A percentile compares a stretch with the other conserved stretches of the same genome.
These are phyloP conservation scores for Colletotrichum chrysophilum DNA, from an alignment of 2,329 filamentous ascomycete species.

Conservation along the genomic window DNA sequence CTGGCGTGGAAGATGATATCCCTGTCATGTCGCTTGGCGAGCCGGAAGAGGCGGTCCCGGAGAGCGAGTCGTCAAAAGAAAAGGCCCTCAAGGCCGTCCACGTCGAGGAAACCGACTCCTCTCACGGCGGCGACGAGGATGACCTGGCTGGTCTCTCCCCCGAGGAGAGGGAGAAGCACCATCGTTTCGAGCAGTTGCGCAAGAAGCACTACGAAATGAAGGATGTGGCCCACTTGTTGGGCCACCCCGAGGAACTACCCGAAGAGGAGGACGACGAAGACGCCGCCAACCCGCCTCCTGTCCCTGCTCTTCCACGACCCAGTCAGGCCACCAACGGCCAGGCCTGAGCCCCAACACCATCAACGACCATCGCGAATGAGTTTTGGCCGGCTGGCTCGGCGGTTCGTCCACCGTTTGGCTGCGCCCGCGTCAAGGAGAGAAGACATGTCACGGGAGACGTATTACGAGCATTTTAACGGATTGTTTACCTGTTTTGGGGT, in stretches of 20 bases:
- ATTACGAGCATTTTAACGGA: conserved; percentile 14
- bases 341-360: conserved; percentile 1
- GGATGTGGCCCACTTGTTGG: conserved; percentile 86
- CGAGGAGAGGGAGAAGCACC: conserved; percentile 90
- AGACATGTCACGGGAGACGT: neutral
- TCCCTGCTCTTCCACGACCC: conserved; percentile 47
- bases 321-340: conserved; percentile 19
- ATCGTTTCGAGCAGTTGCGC: conserved; percentile 85
- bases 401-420: neutral
- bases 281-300: conserved; percentile 36
- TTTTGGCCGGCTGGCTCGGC: neutral
- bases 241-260: conserved; percentile 72
- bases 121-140: conserved; percentile 63
- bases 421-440: neutral
- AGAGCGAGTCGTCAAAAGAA: conserved; percentile 41
- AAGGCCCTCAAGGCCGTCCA: conserved; percentile 60
- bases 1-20: conserved; percentile 70
- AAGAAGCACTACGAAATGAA: conserved; percentile 99
- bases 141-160: conserved; percentile 58
- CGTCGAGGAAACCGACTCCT: conserved; percentile 67
- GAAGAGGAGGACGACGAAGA: conserved; percentile 63
- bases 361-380: neutral
- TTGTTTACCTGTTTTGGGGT: conserved; percentile 13
- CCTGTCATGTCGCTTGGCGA: conserved; percentile 91
- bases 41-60: conserved; percentile 76